phyloP scores from a whole-genome alignment of 768 basidiomycete genomes.

The Amanita polypyramis region DNA sequence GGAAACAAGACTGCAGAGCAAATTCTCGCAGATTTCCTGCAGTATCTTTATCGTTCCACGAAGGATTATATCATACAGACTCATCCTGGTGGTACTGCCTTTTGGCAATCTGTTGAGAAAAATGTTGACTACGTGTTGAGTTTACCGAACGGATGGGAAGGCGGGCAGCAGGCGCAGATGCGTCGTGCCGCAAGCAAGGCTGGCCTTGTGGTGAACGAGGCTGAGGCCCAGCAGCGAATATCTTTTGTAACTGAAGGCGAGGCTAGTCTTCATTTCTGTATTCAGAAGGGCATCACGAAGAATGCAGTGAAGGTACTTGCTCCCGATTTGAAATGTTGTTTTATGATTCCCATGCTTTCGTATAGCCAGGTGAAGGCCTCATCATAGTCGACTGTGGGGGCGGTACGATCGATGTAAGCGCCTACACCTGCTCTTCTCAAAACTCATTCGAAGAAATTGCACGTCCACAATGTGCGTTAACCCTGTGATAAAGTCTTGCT shows the following conservation, averaged over 20 bases:
- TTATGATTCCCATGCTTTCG: neutral
- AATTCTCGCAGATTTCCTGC: slow-evolving; percentile 31
- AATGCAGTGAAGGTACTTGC: slow-evolving; percentile 22
- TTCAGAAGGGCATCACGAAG: slow-evolving; percentile 16
- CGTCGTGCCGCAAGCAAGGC: slow-evolving; percentile 34
- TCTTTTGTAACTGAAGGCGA: slow-evolving; percentile 47
- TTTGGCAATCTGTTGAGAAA: slow-evolving; percentile 12
- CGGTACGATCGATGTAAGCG: neutral
- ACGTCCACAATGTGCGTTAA: slow-evolving; percentile 8
- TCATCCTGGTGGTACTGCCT: slow-evolving; percentile 15
- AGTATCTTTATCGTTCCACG: slow-evolving; percentile 27
- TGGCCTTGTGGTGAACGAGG: slow-evolving; percentile 28
- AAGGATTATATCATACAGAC: slow-evolving; percentile 24
- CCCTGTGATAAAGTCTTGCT: neutral
- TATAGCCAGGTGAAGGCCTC: neutral
- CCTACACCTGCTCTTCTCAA: neutral
- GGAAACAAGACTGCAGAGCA: slow-evolving; percentile 21
- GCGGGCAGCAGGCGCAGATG: slow-evolving; percentile 38
- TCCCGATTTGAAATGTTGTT: neutral
- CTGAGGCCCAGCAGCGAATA: slow-evolving; percentile 25
- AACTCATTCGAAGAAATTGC: neutral
- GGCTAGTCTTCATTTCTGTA: slow-evolving; percentile 42
- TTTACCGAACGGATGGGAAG: slow-evolving; percentile 49
- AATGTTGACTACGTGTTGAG: slow-evolving; percentile 32
- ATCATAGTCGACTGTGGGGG: slow-evolving; percentile 1